Conservation (phyloP, 192 early-diverging fungal genomes). For the Borealophlyctis nickersoniae region DNA sequence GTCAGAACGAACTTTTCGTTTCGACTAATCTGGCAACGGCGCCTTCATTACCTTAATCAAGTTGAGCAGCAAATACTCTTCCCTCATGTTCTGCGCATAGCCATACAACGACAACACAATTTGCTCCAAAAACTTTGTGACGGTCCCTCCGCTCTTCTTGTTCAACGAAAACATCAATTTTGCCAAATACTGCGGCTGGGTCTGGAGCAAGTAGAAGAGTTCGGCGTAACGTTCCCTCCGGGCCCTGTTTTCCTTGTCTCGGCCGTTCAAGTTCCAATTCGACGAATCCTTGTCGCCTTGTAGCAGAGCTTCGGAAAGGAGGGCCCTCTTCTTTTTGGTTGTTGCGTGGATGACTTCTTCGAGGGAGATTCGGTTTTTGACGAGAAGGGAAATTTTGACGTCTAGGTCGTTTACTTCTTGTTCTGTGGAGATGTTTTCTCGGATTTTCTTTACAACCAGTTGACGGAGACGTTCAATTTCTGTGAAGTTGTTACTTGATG, state of each 20-base stretch:
- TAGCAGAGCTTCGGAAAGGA: conserved; percentile 9
- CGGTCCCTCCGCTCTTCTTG: conserved; percentile 65
- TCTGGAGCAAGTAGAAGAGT: conserved; percentile 95
- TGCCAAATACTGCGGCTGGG: conserved; percentile 89
- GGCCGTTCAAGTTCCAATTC: conserved; percentile 67
- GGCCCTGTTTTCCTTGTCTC: conserved; percentile 83
- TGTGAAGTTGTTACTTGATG: too few relatives aligned
- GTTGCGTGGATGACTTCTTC: conserved; percentile 86
- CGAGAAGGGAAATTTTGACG: conserved; percentile 92
- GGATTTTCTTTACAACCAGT: conserved; percentile 80
- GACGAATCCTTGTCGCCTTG: conserved; percentile 27
- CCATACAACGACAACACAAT: conserved; percentile 91
- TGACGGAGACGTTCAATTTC: conserved; percentile 82
- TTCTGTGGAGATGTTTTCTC: conserved; percentile 82
- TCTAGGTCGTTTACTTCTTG: conserved; percentile 83
- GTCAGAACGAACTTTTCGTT: too few relatives aligned
- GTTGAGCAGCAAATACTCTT: conserved; percentile 94
- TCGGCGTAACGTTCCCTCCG: conserved; percentile 84
- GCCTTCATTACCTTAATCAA: conserved; percentile 71
- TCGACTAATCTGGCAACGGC: too few relatives aligned
- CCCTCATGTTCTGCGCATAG: conserved; percentile 93
- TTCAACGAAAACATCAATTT: conserved; percentile 84
- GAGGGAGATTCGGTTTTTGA: conserved; percentile 92
- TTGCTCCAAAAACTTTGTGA: conserved; percentile 82
- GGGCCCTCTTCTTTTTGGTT: conserved; percentile 46